Percentiles rank a stretch among this genome's conserved stretches.
Conservation (phyloP, 2,329 filamentous ascomycete species). For the Aureobasidium subglaciale region DNA sequence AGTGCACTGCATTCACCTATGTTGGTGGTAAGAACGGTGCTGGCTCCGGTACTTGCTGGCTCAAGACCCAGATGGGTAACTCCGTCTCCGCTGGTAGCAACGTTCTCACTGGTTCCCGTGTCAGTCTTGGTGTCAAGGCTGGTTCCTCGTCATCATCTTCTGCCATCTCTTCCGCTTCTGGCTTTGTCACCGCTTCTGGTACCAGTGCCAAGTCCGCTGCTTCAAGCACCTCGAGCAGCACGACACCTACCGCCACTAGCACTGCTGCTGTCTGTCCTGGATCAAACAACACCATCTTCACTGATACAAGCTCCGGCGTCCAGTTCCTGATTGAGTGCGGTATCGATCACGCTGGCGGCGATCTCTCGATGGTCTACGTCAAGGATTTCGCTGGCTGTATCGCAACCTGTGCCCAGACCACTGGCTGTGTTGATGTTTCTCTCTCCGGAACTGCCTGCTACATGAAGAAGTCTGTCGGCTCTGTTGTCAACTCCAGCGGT, state of each 20-base stretch:
- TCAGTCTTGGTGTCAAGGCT: slow-evolving; percentile 6
- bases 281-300: slow-evolving; percentile 20
- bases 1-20: slow-evolving; percentile 19
- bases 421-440: slow-evolving; percentile 28
- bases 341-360: slow-evolving; percentile 27
- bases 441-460: slow-evolving; percentile 28
- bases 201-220: not conserved
- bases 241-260: slow-evolving; percentile 15
- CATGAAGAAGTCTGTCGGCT: slow-evolving; percentile 25
- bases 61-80: slow-evolving; percentile 17
- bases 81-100: slow-evolving; percentile 3
- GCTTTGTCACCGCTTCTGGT: slow-evolving; percentile 15
- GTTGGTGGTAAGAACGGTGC: slow-evolving; percentile 16
- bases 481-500: slow-evolving; percentile 18
- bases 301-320: slow-evolving; percentile 18
- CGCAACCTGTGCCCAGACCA: slow-evolving; percentile 23
- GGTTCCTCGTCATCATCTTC: not conserved
- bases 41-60: slow-evolving; percentile 17
- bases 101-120: slow-evolving; percentile 6
- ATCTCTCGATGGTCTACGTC: slow-evolving; percentile 22
- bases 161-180: slow-evolving; percentile 1
- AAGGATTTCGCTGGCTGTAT: slow-evolving; percentile 25
- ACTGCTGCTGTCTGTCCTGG: slow-evolving; percentile 19
- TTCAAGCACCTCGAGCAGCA: not conserved
- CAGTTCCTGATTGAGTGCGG: slow-evolving; percentile 26